Conservation (phyloP, 176 grass and related monocot species). For the Paspalum notatum region DNA sequence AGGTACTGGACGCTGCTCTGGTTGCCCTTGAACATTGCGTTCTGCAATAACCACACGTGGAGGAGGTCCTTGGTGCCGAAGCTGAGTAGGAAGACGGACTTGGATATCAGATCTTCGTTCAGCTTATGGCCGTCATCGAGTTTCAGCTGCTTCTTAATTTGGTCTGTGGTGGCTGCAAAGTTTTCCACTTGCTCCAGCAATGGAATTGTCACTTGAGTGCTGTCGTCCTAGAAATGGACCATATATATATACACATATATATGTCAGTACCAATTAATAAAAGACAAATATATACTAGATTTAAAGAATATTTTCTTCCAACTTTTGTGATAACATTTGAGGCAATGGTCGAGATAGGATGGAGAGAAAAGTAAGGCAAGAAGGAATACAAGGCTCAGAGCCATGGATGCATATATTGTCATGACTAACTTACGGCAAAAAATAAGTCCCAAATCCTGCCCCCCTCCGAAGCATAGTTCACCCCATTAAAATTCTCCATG, state of each 20-base stretch:
- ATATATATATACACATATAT: too few species aligned
- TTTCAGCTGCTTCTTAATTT: not conserved
- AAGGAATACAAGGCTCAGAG: too few species aligned
- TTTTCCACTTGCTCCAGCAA: not conserved
- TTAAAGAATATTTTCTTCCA: too few species aligned
- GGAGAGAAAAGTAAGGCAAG: too few species aligned
- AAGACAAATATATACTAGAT: too few species aligned
- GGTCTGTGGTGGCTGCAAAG: not conserved
- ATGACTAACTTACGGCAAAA: too few species aligned
- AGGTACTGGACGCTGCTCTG: not conserved
- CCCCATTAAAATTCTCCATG: not conserved
- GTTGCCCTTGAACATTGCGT: too few species aligned
- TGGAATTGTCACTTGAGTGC: not conserved
- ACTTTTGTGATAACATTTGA: too few species aligned
- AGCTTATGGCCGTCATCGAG: not conserved
- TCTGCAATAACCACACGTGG: not conserved
- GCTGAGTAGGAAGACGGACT: conserved; percentile 16
- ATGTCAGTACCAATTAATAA: too few species aligned
- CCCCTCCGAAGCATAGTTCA: not conserved
- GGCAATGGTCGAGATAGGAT: too few species aligned
- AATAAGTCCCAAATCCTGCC: not conserved
- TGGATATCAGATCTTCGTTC: not conserved
- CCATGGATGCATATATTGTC: too few species aligned
- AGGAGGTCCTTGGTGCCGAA: conserved; percentile 15
- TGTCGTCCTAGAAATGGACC: not conserved